Base-by-base conservation (phyloP, 352 stramenopile genomes). In the Phytophthora gonapodyides region DNA sequence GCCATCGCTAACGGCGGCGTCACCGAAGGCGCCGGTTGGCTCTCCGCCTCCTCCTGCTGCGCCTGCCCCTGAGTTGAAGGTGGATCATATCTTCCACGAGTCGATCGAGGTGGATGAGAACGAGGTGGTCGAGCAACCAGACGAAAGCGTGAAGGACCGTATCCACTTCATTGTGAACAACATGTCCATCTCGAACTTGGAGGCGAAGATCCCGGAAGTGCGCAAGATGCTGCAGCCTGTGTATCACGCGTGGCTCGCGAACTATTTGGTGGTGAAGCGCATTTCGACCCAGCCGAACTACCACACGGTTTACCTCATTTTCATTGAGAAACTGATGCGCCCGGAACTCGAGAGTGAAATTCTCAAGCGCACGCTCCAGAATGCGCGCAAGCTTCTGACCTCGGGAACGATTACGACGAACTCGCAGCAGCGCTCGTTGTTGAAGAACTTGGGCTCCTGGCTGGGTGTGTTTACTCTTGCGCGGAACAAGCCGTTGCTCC, bases 121-220 rank as follows among this genome's bases (percentile, higher is more conserved):
- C 27, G 80, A 89, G 65, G 71, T 67, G 11, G 69, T 92, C 24
- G 60, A 71, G 40, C 85, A 96, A 54, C 87, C 87, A 0, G 87
- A 94, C 11, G 83, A 94, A 65, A 82, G 59, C 17, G 67, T 98
- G 44, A 87, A 98, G 53, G 97, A 99, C 71, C 83, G 96, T n/a
- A 97, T 99, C 61, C 96, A 99, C 71, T 99, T 99, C 64, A 95
- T 99, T 16, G 97, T 99, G 66, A 99, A 99, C 80, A 99, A 99
- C 72, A 94, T 99, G 72, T 98, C 97, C 43, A 94, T 97, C 51
- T 96, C 87, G 21, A 99, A 99, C 69, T 76, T 99, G 17, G 95
- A 99, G 48, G 82, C 82, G 27, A 99, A 99, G 78, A 97, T 98
- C 27, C 80, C 94, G 17, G 97, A 99, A 60, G 82, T 99, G 36